Evolutionary conservation across 2,329 filamentous ascomycete genomes (phyloP).

Genomic region (Colletotrichum magnum): DNA sequence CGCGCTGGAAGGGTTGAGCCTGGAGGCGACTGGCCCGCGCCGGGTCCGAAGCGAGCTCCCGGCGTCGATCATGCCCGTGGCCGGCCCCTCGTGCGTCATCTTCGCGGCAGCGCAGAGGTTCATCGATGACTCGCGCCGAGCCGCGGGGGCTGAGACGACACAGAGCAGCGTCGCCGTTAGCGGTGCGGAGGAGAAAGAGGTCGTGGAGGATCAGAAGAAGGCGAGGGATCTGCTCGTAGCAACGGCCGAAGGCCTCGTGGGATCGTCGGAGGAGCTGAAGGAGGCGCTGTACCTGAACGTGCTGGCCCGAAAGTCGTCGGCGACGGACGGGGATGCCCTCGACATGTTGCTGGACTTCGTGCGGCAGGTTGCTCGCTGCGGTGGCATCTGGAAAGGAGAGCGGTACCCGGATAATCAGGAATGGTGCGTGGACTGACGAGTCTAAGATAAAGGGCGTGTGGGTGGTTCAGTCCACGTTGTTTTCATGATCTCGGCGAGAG

Average conservation of each 20-base stretch:
- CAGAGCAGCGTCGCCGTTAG: conserved; percentile 4
- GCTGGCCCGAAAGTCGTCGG: not conserved
- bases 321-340: not conserved
- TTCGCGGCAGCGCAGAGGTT: not conserved
- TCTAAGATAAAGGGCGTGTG: too few species aligned
- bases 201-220: not conserved
- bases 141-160: conserved; percentile 10
- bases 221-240: not conserved
- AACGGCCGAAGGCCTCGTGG: conserved; percentile 6
- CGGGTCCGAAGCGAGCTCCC: not conserved
- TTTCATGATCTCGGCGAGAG: not conserved
- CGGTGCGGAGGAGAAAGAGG: not conserved
- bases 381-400: conserved; percentile 3
- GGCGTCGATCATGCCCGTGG: conserved; percentile 12
- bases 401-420: not conserved
- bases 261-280: not conserved
- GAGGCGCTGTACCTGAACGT: conserved; percentile 9
- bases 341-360: not conserved
- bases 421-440: conserved; percentile 18
- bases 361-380: conserved; percentile 18
- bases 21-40: not conserved
- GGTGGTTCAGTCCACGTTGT: not conserved
- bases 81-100: conserved; percentile 8
- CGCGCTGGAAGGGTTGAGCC: not conserved
- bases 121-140: not conserved